Evolutionary conservation across 306 rosid species (phyloP).

Genomic region (Cucurbita maxima): DNA sequence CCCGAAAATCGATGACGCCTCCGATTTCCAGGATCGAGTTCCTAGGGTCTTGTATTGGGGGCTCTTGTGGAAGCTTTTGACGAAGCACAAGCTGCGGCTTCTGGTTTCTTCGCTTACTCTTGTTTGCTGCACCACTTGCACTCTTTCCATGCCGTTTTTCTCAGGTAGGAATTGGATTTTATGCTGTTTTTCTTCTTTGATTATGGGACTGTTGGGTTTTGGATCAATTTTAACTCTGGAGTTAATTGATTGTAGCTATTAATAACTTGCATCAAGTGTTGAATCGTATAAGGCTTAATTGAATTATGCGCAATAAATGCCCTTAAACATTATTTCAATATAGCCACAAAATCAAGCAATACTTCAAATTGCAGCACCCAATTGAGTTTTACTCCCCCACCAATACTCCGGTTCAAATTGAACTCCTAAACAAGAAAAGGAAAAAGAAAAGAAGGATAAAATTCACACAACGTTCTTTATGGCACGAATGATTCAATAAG

Average conservation of each 20-base stretch:
- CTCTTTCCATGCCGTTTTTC: conserved; percentile 85
- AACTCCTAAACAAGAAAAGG: not conserved
- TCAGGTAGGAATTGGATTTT: conserved; percentile 31
- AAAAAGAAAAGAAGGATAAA: not conserved
- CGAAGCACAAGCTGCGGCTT: conserved; percentile 48
- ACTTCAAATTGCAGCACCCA: not conserved
- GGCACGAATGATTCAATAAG: not conserved
- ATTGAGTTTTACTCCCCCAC: not conserved
- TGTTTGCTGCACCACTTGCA: conserved; percentile 56
- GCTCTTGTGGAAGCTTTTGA: conserved; percentile 41
- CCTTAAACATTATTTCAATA: too few relatives aligned
- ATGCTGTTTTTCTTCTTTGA: not conserved
- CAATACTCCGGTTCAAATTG: not conserved
- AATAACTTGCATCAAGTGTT: too few relatives aligned
- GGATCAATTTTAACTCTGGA: too few relatives aligned
- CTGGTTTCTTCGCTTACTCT: conserved; percentile 35
- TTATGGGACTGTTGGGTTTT: not conserved
- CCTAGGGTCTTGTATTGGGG: conserved; percentile 32
- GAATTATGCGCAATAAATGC: too few relatives aligned
- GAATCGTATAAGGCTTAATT: too few relatives aligned
- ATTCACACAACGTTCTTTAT: not conserved
- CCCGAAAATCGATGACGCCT: conserved; percentile 19
- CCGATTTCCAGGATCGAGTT: conserved; percentile 12
- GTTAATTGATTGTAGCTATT: too few relatives aligned
- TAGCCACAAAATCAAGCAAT: too few relatives aligned